phyloP scores from a whole-genome alignment of 2,329 filamentous ascomycete genomes.

The Lasiodiplodia hormozganensis region DNA sequence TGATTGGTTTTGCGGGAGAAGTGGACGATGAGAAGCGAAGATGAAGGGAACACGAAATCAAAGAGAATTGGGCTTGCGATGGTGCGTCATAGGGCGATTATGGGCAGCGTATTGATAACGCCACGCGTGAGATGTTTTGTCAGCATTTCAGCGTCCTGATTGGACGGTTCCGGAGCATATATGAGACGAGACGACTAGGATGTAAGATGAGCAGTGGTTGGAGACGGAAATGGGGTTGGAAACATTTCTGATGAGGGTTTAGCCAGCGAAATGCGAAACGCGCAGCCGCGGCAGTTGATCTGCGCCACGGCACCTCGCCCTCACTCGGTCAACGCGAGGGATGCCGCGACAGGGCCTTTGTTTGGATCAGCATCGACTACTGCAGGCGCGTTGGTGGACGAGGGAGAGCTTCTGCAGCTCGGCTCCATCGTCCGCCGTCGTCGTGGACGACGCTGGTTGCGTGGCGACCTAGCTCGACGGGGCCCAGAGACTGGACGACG shows the following conservation, averaged over 20 bases:
- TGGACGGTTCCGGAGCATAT: neutral
- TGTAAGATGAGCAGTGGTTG: neutral
- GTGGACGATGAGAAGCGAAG: neutral
- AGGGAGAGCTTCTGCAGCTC: neutral
- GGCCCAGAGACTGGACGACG: neutral
- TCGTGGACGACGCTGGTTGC: constrained; percentile 22
- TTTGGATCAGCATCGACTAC: neutral
- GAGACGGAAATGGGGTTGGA: neutral
- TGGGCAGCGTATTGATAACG: neutral
- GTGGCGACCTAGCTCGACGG: neutral
- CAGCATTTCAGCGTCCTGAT: neutral
- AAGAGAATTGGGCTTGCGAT: neutral
- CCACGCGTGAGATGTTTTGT: neutral
- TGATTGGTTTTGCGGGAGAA: neutral
- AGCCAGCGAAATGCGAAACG: constrained; percentile 2
- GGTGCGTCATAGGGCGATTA: constrained; percentile 1
- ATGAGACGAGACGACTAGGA: constrained; percentile 3
- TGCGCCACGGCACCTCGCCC: neutral
- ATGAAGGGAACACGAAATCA: neutral
- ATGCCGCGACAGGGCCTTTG: neutral
- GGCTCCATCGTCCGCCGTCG: constrained; percentile 5
- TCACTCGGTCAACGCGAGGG: neutral
- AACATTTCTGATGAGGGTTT: neutral
- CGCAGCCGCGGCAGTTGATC: neutral
- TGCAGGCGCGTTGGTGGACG: neutral